phyloP scores from a whole-genome alignment of 805 yeast genomes.

The Cyberlindnera mycetangii region DNA sequence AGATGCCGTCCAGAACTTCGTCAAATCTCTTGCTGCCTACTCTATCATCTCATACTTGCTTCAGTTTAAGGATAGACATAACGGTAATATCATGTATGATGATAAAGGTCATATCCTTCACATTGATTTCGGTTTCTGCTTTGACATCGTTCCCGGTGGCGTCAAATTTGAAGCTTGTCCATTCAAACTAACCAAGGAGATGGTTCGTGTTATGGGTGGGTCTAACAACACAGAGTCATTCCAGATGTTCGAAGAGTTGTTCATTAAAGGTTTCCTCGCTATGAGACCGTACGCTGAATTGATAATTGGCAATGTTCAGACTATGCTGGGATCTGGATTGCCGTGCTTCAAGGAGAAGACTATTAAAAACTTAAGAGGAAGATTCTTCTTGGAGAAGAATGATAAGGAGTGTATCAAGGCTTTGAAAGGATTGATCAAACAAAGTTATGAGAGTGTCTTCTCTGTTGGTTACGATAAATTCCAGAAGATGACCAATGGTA shows the following conservation, averaged over 20 bases:
- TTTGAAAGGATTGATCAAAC: slow-evolving; percentile 72
- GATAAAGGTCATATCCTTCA: slow-evolving; percentile 92
- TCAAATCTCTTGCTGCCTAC: slow-evolving; percentile 92
- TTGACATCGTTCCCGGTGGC: slow-evolving; percentile 98
- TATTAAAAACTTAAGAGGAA: slow-evolving; percentile 65
- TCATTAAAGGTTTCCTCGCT: slow-evolving; percentile 88
- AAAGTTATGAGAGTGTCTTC: slow-evolving; percentile 81
- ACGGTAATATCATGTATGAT: slow-evolving; percentile 97
- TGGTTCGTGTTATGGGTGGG: slow-evolving; percentile 97
- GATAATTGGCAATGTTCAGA: slow-evolving; percentile 78
- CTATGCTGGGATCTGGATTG: slow-evolving; percentile 93
- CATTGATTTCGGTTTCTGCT: slow-evolving; percentile 97
- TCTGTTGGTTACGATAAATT: slow-evolving; percentile 97
- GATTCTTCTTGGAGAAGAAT: slow-evolving; percentile 78
- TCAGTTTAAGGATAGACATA: slow-evolving; percentile 96
- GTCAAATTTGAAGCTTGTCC: slow-evolving; percentile 98
- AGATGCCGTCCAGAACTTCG: slow-evolving; percentile 86
- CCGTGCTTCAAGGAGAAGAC: slow-evolving; percentile 93
- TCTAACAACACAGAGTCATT: slow-evolving; percentile 78
- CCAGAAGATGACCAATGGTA: slow-evolving; percentile 94
- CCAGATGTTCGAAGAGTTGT: slow-evolving; percentile 90
- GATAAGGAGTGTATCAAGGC: slow-evolving; percentile 83
- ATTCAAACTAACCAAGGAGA: slow-evolving; percentile 91
- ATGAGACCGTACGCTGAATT: slow-evolving; percentile 85
- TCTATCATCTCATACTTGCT: slow-evolving; percentile 85